Evolutionary conservation across 148 eudicot genomes (phyloP).

Genomic region (Rhododendron griersonianum): DNA sequence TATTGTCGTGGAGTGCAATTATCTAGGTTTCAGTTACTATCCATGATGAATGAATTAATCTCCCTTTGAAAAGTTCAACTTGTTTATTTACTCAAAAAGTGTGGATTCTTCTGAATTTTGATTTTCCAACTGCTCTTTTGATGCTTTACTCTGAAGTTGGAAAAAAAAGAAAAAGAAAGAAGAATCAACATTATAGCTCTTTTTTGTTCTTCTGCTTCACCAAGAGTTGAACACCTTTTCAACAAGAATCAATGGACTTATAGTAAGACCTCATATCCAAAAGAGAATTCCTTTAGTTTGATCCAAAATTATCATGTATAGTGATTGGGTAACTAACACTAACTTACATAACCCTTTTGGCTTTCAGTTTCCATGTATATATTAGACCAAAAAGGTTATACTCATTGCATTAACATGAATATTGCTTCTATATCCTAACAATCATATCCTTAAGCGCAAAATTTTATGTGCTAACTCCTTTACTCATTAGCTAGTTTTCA

Average conservation of each 20-base stretch:
- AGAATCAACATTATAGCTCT: not conserved
- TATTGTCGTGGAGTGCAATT: not conserved
- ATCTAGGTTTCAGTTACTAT: not conserved
- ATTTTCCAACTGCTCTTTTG: not conserved
- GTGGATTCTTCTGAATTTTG: not conserved
- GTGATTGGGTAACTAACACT: not conserved
- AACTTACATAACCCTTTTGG: not conserved
- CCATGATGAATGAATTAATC: not conserved
- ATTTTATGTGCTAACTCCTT: too few relatives aligned
- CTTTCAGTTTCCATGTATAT: not conserved
- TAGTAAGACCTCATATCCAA: too few relatives aligned
- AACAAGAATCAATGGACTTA: too few relatives aligned
- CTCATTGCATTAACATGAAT: not conserved
- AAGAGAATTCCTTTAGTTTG: too few relatives aligned
- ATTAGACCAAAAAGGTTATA: not conserved
- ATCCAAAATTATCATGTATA: too few relatives aligned
- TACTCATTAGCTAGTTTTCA: too few relatives aligned
- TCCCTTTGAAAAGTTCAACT: not conserved
- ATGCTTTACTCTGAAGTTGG: not conserved
- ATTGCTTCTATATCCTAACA: not conserved
- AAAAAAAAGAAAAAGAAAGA: not conserved
- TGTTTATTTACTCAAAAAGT: too few relatives aligned
- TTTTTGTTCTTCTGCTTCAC: not conserved
- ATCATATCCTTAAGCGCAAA: not conserved
- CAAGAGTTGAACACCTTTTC: not conserved